phyloP scores from a whole-genome alignment of 306 rosid genomes.

The Lagenaria siceraria region DNA sequence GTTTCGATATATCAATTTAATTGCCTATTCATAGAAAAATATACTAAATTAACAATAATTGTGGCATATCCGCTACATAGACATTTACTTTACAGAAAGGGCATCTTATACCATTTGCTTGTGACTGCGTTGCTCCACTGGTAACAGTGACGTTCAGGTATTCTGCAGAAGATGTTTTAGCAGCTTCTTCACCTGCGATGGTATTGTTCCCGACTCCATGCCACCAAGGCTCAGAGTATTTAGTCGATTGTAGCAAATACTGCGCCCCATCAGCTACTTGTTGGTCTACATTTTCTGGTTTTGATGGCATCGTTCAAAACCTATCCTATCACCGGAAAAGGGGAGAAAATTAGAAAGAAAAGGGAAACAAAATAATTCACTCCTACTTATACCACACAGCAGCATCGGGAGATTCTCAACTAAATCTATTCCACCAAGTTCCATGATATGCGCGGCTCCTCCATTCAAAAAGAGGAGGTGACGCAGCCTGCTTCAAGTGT shows the following conservation, averaged over 20 bases:
- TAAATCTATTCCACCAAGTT: neutral
- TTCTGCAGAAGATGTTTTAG: conserved; percentile 28
- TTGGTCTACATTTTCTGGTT: conserved; percentile 36
- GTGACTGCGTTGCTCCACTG: conserved; percentile 20
- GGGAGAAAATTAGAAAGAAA: neutral
- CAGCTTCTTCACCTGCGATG: conserved; percentile 16
- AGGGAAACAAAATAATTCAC: neutral
- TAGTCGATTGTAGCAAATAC: conserved; percentile 27
- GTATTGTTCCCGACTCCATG: conserved; percentile 20
- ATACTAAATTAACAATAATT: neutral
- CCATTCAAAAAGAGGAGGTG: neutral
- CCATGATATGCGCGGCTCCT: neutral
- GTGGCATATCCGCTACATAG: neutral
- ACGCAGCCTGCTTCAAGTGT: neutral
- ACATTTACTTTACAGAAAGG: neutral
- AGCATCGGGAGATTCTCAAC: neutral
- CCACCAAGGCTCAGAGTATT: conserved; percentile 62
- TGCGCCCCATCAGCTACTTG: conserved; percentile 18
- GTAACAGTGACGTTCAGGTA: conserved; percentile 25
- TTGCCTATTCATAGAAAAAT: neutral
- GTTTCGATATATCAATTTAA: neutral
- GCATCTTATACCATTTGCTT: conserved; percentile 13
- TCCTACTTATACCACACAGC: neutral
- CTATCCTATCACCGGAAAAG: neutral
- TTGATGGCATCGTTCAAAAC: conserved; percentile 54